Base-by-base conservation (phyloP, 2,329 filamentous ascomycete genomes). In the Cytospora leucostoma region DNA sequence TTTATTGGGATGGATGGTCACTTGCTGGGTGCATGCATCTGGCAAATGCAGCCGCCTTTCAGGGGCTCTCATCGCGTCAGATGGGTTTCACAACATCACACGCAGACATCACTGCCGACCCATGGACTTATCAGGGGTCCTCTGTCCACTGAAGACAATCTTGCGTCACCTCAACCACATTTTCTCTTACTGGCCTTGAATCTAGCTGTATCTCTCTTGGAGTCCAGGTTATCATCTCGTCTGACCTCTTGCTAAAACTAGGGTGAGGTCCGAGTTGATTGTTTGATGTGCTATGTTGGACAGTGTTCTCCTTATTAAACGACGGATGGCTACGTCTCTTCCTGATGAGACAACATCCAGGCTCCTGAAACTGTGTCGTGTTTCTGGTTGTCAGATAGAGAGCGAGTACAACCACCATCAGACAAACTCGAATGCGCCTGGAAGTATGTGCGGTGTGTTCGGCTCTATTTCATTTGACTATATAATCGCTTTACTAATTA, bases 61-160 rank as follows among this genome's bases (percentile, higher is more conserved):
- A 54, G 58, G 58, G 58, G 50, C 50, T 54, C 37, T n/a, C 38
- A 37, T 54, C 4, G 50, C 11, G 50, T 60, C 10, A 51, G 58
- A 54, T 50, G 47, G 27, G 58, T 60, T 60, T 60, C 58, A 60
- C 37, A 33, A 60, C 37, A n/a, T 50, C 27, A 37, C 12, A 54
- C 58, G 54, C 50, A 49, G 58, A 60, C 58, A 54, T 40, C 58
- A 60, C 40, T 37, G 50, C 58, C 58, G 58, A 32, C 58, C 38
- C 50, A 47, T 7, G 54, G 13, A 54, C 10, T 53, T 7, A 47
- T 54, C 54, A 37, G 38, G 37, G 50, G 49, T 27, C 57, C 37
- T 38, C 11, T 35, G 17, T 34, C 12, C 32, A 21, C 34, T 19
- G 19, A 35, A 21, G 19, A 47, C 17, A 38, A 1, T 44, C 12